Conservation (phyloP, 2,329 filamentous ascomycete species). For the Scytalidium sp. region DNA sequence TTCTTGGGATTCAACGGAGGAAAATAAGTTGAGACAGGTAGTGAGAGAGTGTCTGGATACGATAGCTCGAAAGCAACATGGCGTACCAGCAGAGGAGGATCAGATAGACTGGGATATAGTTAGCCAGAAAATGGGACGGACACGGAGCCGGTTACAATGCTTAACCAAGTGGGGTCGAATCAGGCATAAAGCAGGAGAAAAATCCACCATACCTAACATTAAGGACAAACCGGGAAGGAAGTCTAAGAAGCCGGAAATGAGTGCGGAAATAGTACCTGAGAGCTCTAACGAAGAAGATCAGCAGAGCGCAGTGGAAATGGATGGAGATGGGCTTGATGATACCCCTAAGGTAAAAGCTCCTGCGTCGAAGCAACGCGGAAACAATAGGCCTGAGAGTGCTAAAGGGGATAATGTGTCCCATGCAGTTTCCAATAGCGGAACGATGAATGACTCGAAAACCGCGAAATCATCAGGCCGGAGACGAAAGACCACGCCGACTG, state of each 20-base stretch:
- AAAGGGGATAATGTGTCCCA: too few species aligned
- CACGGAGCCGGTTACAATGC: conserved; percentile 65
- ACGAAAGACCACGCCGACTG: neutral
- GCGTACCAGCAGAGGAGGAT: conserved; percentile 34
- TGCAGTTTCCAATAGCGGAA: neutral
- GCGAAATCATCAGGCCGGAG: neutral
- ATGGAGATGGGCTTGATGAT: too few species aligned
- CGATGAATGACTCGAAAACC: neutral
- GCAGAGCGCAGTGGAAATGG: too few species aligned
- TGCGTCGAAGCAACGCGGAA: too few species aligned
- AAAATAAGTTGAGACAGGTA: conserved; percentile 57
- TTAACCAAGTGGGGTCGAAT: conserved; percentile 62
- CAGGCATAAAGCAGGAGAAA: conserved; percentile 18
- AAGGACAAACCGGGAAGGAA: too few species aligned
- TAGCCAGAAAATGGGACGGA: conserved; percentile 58
- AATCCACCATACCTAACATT: neutral
- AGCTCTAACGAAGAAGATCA: too few species aligned
- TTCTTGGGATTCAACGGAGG: conserved; percentile 51
- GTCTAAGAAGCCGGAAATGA: neutral
- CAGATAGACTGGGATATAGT: conserved; percentile 65
- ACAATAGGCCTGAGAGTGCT: too few species aligned
- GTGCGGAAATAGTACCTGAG: neutral
- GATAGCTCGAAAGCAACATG: conserved; percentile 37
- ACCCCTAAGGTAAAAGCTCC: too few species aligned
- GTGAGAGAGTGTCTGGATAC: conserved; percentile 50